phyloP scores from a whole-genome alignment of 129 eudicot genomes.

The Calendula officinalis region DNA sequence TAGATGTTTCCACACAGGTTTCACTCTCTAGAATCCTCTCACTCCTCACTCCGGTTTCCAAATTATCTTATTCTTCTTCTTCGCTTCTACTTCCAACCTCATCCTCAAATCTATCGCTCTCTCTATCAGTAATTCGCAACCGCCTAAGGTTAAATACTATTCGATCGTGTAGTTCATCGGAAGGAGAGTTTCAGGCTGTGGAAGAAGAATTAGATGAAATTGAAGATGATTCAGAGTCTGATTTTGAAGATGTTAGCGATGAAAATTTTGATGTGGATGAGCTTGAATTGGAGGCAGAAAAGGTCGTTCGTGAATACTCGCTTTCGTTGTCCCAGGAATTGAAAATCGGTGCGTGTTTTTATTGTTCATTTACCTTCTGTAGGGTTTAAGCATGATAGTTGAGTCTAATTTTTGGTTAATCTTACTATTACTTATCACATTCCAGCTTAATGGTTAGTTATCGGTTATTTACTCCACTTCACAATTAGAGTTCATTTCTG shows the following conservation, averaged over 20 bases:
- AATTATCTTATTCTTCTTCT: conserved; percentile 15
- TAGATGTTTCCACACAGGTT: conserved; percentile 28
- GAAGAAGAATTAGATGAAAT: conserved; percentile 38
- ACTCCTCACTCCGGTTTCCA: conserved; percentile 31
- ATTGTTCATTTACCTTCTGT: not conserved
- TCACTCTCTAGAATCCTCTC: conserved; percentile 38
- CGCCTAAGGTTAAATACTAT: not conserved
- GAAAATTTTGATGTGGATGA: conserved; percentile 51
- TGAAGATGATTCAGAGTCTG: conserved; percentile 40
- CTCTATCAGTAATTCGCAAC: conserved; percentile 12
- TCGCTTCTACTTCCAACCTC: conserved; percentile 21
- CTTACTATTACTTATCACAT: not conserved
- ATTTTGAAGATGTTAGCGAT: conserved; percentile 38
- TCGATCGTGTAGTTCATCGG: conserved; percentile 11
- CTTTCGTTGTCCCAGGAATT: conserved; percentile 53
- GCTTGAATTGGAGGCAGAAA: conserved; percentile 67
- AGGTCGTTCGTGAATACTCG: conserved; percentile 53
- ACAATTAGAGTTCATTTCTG: not conserved
- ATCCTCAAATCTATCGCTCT: conserved; percentile 12
- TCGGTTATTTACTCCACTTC: not conserved
- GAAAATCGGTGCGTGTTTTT: conserved; percentile 48
- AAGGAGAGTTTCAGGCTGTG: conserved; percentile 21
- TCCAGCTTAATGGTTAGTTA: not conserved
- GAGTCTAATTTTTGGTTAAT: not conserved
- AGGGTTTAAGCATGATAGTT: conserved; percentile 13